Evolutionary conservation across 2,329 filamentous ascomycete species (phyloP).

Genomic region (Colletotrichum orbiculare): DNA sequence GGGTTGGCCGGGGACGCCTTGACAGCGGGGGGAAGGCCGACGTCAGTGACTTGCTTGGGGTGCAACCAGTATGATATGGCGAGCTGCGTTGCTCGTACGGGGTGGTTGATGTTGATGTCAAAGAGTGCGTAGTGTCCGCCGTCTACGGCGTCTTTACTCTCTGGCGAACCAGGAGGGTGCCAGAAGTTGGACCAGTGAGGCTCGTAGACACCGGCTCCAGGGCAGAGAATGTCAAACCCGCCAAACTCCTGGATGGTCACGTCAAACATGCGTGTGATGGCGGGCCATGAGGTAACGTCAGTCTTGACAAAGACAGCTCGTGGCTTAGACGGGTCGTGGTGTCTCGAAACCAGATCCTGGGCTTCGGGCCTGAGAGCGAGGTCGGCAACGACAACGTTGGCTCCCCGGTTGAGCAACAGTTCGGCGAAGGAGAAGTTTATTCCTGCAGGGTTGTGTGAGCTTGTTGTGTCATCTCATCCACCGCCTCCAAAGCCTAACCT

Average conservation of each 20-base stretch:
- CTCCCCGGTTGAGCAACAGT: conserved; percentile 52
- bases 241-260: conserved; percentile 49
- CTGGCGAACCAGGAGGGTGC: conserved; percentile 51
- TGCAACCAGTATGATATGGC: conserved; percentile 52
- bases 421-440: conserved; percentile 58
- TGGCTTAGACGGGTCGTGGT: conserved; percentile 39
- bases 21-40: conserved; percentile 3
- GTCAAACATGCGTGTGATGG: conserved; percentile 49
- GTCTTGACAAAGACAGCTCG: conserved; percentile 55
- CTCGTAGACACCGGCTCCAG: conserved; percentile 60
- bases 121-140: conserved; percentile 48
- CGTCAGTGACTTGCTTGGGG: conserved; percentile 32
- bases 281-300: conserved; percentile 56
- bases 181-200: conserved; percentile 56
- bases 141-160: conserved; percentile 45
- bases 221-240: conserved; percentile 54
- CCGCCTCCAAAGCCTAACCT: conserved; percentile 28
- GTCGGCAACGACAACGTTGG: conserved; percentile 60
- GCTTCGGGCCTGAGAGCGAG: conserved; percentile 55
- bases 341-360: conserved; percentile 43
- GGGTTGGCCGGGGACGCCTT: conserved; percentile 43
- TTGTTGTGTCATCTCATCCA: background rate
- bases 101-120: conserved; percentile 56
- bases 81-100: conserved; percentile 53
- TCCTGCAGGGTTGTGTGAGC: conserved; percentile 40